Evolutionary conservation across 768 basidiomycete species (phyloP).

Genomic region (Pulveroboletus sp.): DNA sequence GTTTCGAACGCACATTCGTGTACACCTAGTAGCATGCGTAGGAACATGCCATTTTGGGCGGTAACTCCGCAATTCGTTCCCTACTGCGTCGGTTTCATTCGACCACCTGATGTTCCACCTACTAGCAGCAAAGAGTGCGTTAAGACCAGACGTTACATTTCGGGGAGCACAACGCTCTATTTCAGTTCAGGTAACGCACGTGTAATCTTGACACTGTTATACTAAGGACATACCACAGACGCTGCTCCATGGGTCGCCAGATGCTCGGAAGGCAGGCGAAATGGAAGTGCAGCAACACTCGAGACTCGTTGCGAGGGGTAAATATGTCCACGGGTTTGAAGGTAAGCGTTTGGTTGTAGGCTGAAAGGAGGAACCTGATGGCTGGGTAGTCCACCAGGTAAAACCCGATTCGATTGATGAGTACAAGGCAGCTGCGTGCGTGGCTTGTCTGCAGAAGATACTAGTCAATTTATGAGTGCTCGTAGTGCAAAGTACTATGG

Average conservation of each 20-base stretch:
- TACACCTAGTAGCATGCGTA: too few relatives aligned
- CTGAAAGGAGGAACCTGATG: constrained; percentile 2
- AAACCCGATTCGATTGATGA: constrained; percentile 76
- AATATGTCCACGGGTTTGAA: constrained; percentile 91
- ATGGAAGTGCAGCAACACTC: constrained; percentile 80
- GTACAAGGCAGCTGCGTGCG: constrained; percentile 89
- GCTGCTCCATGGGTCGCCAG: constrained; percentile 89
- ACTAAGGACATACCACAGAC: constrained; percentile 49
- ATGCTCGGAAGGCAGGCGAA: constrained; percentile 83
- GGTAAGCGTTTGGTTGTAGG: constrained; percentile 38
- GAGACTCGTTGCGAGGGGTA: constrained; percentile 84
- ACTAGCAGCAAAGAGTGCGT: constrained; percentile 13
- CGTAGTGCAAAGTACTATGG: constrained; percentile 80
- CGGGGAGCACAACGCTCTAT: constrained; percentile 43
- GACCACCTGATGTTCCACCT: constrained; percentile 22
- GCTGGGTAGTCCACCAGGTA: constrained; percentile 71
- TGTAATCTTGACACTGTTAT: constrained; percentile 19
- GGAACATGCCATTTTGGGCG: not conserved
- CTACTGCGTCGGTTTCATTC: constrained; percentile 4
- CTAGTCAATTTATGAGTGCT: constrained; percentile 8
- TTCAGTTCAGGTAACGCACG: constrained; percentile 57
- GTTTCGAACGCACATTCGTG: constrained; percentile 3
- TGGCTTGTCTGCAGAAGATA: constrained; percentile 8
- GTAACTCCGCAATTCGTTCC: constrained; percentile 20
- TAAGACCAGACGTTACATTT: constrained; percentile 14